Percentiles rank a stretch among this genome's conserved stretches.
Evolutionary conservation across 345 rosid species (phyloP).

Genomic region (Hevea brasiliensis): DNA sequence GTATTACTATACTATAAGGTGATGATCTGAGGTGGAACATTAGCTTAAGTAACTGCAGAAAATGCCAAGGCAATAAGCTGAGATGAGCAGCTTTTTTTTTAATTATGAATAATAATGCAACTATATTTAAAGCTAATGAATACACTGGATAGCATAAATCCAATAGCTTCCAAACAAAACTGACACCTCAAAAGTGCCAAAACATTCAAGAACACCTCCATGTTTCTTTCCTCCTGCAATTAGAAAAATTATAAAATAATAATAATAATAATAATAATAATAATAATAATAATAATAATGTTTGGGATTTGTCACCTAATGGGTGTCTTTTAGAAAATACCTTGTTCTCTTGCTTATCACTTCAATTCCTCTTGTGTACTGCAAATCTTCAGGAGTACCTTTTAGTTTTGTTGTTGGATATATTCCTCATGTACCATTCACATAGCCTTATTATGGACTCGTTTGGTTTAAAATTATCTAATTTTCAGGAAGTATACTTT

Average conservation of each 20-base stretch:
- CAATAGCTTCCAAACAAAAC: slow-evolving; percentile 41
- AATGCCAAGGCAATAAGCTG: slow-evolving; percentile 27
- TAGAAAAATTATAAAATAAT: too few relatives aligned
- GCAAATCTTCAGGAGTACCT: slow-evolving; percentile 14
- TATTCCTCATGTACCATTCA: slow-evolving; percentile 19
- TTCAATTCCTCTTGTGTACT: neutral
- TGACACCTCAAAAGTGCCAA: slow-evolving; percentile 37
- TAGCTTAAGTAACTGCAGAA: slow-evolving; percentile 15
- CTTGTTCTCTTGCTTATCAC: neutral
- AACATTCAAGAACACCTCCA: neutral
- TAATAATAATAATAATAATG: slow-evolving; percentile 14
- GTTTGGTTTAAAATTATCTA: too few relatives aligned
- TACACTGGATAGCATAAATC: slow-evolving; percentile 20
- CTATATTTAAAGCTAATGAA: slow-evolving; percentile 4
- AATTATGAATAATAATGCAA: slow-evolving; percentile 9
- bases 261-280: neutral
- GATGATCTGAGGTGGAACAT: neutral
- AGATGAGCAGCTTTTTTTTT: slow-evolving; percentile 16
- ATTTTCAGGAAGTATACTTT: too few relatives aligned
- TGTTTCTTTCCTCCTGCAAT: neutral
- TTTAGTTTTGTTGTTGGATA: slow-evolving; percentile 35
- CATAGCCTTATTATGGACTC: too few relatives aligned
- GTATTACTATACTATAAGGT: too few relatives aligned
- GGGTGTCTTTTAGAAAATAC: slow-evolving; percentile 32
- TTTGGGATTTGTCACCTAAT: slow-evolving; percentile 29